Percentiles rank a stretch among this genome's conserved stretches.
These are phyloP conservation scores for Lipomyces spencermartinsiae DNA, from an alignment of 805 yeast species.

Conservation along the genomic window DNA sequence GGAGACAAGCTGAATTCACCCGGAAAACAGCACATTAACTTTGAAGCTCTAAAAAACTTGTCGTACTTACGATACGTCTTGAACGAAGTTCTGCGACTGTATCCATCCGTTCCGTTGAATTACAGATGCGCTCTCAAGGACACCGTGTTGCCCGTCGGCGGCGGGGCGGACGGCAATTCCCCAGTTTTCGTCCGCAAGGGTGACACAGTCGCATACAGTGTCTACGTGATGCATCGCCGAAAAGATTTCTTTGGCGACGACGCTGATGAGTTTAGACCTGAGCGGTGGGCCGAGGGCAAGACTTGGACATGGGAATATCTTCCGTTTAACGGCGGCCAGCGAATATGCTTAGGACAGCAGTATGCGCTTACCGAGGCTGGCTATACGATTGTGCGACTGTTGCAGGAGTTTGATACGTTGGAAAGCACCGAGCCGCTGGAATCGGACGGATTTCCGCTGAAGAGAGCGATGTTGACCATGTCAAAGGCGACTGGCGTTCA, in stretches of 20 bases:
- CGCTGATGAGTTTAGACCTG: slow-evolving; percentile 54
- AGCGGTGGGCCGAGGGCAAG: slow-evolving; percentile 53
- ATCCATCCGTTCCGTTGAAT: slow-evolving; percentile 60
- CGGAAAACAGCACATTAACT: slow-evolving; percentile 45
- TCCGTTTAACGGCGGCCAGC: slow-evolving; percentile 63
- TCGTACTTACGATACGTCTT: slow-evolving; percentile 56
- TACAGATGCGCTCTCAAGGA: slow-evolving; percentile 54
- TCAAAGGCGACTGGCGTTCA: slow-evolving; percentile 23
- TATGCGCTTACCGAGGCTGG: slow-evolving; percentile 61
- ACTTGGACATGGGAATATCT: slow-evolving; percentile 56
- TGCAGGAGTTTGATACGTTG: slow-evolving; percentile 44
- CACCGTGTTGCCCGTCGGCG: slow-evolving; percentile 60
- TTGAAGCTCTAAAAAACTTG: slow-evolving; percentile 57
- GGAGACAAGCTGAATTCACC: slow-evolving; percentile 42
- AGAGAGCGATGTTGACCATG: slow-evolving; percentile 24
- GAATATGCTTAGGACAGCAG: slow-evolving; percentile 63
- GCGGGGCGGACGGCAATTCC: slow-evolving; percentile 51
- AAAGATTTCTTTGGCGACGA: slow-evolving; percentile 53
- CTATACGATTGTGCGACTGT: slow-evolving; percentile 52
- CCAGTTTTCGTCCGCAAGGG: slow-evolving; percentile 56
- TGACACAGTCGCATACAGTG: slow-evolving; percentile 49
- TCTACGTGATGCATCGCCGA: slow-evolving; percentile 55
- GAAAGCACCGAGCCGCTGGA: slow-evolving; percentile 24
- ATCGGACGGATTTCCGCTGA: slow-evolving; percentile 20
- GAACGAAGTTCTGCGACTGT: slow-evolving; percentile 57